Evolutionary conservation across 2,329 filamentous ascomycete genomes (phyloP), one percentile per base, ranked within the genome.

Genomic region (Drechmeria coniospora): DNA sequence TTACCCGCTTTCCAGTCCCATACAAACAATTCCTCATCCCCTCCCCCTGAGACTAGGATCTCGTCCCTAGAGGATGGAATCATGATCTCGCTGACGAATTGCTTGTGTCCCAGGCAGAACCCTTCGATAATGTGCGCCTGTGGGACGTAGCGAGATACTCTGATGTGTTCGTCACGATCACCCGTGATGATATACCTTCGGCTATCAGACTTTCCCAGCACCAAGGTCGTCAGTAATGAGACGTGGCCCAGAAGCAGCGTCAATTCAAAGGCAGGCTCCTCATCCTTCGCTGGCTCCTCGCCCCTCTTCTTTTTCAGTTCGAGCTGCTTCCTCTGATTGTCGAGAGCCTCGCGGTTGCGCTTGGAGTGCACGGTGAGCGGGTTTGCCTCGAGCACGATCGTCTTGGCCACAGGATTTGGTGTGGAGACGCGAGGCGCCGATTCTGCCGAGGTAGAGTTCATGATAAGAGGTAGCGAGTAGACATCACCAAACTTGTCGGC

Each of bases 401-500:
- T 33, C 35, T 52, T 53, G 24, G 45, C 32, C 14, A 32, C 25
- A 13, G 36, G 35, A 21, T 17, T 37, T 29, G 18, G 43, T 30
- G 20, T 34, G 33, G 22, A 25, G 26, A 25, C 33, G 33, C 27
- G 37, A 25, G 23, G 28, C 25, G 23, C 30, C 18, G 23, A 23
- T 15, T 26, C 38, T 29, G 27, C 28, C 15, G 41, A 36, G 13
- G 31, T 32, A 19, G 38, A 43, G 20, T 39, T 43, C 26, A 36
- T 32, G 33, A 46, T 28, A 27, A 95, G 61, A 10, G 90, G 87
- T 6, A 98, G 56, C 8, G 80, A 70, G 54, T 93, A 95, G 34
- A 94, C 87, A 50, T 98, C 90, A 38, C 90, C 90, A 45, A 95
- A 95, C 53, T 98, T 98, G 60, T 98, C 90, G 28, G 74, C 87